Base-by-base conservation (phyloP, 106 monocot genomes). In the Gastrodia elata region DNA sequence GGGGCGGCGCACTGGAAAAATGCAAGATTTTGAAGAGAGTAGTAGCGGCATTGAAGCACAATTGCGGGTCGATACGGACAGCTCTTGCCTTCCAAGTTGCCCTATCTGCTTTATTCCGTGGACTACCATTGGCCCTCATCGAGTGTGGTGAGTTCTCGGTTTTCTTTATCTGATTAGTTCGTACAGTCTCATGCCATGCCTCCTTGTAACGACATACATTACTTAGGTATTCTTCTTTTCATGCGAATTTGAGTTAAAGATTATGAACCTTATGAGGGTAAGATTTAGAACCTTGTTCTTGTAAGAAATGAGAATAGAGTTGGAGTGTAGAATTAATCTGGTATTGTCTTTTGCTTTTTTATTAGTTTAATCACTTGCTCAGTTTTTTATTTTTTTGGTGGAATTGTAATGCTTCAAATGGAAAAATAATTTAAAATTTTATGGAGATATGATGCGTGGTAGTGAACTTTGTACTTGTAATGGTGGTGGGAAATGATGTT, bases 81-180 rank as follows among this genome's bases (percentile, higher is more conserved):
- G 16, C 15, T 72, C 70, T 26, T 68, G 38, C 11, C 41, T 79
- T 18, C 76, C 82, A 5, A 78, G 42, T 65, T 88, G 88, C 64
- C 82, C 85, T 28, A 77, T 88, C 41, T 88, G 88, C 70, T 73
- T 82, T 41, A 79, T 83, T 65, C 68, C 56, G n/a, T 88, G 88
- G 88, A 70, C 82, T 61, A 69, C 88, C 35, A 82, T 80, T 18
- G 88, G 88, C 1, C 57, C 78, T 71, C 88, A 88, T 57, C 82
- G 88, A 46, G 82, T 88, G 65, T 78, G 88, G 88, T 88, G 73
- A 57, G 69, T 40, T 43, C 8, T 8, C 13, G 1, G 32, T 64
- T 40, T n/a, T 49, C 14, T 39, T 35, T 56, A 26, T 33, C 37
- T n/a, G 39, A 48, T 14, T 30, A 49, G 20, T 39, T 37, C 36